phyloP scores from a whole-genome alignment of 1,139 yeast genomes.

The Suhomyces maxii region DNA sequence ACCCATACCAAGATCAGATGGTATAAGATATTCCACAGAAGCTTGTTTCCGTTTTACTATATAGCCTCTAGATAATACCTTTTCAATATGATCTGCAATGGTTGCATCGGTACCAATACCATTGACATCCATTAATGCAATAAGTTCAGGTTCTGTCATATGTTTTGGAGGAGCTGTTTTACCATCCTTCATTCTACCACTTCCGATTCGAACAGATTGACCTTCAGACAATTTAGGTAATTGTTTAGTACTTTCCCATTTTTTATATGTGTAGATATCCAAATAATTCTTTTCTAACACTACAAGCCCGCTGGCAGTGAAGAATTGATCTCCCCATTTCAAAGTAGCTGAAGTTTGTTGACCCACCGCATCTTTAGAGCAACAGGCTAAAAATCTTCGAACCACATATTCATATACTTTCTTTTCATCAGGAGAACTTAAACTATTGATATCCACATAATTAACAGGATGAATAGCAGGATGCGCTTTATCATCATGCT shows the following conservation, averaged over 20 bases:
- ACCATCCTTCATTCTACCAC: slow-evolving; percentile 68
- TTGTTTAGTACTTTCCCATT: slow-evolving; percentile 69
- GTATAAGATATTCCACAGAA: slow-evolving; percentile 52
- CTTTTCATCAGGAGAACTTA: slow-evolving; percentile 51
- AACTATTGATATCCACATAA: slow-evolving; percentile 34
- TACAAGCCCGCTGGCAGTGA: slow-evolving; percentile 67
- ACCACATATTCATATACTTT: slow-evolving; percentile 86
- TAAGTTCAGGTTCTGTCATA: slow-evolving; percentile 89
- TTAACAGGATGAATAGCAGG: slow-evolving; percentile 96
- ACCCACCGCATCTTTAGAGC: slow-evolving; percentile 90
- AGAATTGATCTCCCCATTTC: slow-evolving; percentile 76
- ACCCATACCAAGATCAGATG: slow-evolving; percentile 84
- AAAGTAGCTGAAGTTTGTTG: slow-evolving; percentile 60
- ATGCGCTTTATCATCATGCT: slow-evolving; percentile 91
- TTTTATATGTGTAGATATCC: slow-evolving; percentile 74
- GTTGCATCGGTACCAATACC: slow-evolving; percentile 99
- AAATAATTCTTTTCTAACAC: slow-evolving; percentile 75
- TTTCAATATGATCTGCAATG: slow-evolving; percentile 95
- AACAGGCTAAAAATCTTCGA: slow-evolving; percentile 85
- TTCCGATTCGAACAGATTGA: slow-evolving; percentile 53
- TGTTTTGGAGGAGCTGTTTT: slow-evolving; percentile 76
- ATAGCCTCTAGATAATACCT: slow-evolving; percentile 67
- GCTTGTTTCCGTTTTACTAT: slow-evolving; percentile 48
- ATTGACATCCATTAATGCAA: slow-evolving; percentile 92
- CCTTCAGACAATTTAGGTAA: slow-evolving; percentile 66